Percentiles rank a stretch among this genome's conserved stretches.
Evolutionary conservation across 2,329 filamentous ascomycete species (phyloP).

Genomic region (Sporothrix variecibatus): DNA sequence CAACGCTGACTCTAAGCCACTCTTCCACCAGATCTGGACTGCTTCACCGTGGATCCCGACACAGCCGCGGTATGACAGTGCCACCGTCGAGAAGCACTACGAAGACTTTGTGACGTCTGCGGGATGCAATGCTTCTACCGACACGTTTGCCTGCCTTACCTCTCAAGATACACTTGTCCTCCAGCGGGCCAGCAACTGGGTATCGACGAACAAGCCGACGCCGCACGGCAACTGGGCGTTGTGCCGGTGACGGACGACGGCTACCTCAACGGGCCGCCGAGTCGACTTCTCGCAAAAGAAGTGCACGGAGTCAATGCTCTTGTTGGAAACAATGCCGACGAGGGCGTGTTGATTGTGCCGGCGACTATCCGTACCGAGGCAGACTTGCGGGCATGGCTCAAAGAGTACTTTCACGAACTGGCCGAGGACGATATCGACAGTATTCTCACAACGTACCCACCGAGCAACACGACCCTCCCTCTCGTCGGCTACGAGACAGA

Average conservation of each 20-base stretch:
- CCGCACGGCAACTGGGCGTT: constrained; percentile 33
- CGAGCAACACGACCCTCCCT: neutral
- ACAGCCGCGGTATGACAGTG: constrained; percentile 50
- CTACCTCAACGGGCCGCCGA: constrained; percentile 38
- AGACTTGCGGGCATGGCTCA: constrained; percentile 45
- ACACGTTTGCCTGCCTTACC: constrained; percentile 33
- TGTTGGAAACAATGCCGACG: constrained; percentile 49
- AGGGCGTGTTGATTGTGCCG: constrained; percentile 49
- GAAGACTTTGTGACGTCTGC: constrained; percentile 46
- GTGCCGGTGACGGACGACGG: constrained; percentile 41
- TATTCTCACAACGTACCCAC: neutral
- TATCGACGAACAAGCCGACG: constrained; percentile 30
- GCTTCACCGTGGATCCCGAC: constrained; percentile 50
- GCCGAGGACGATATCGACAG: neutral
- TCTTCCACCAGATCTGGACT: constrained; percentile 31
- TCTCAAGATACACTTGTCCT: constrained; percentile 37
- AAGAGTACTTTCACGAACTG: constrained; percentile 41
- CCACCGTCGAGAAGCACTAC: constrained; percentile 48
- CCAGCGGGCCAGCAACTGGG: constrained; percentile 33
- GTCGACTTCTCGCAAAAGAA: constrained; percentile 34
- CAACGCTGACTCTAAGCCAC: neutral
- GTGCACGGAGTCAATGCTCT: constrained; percentile 38
- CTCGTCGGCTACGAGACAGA: constrained; percentile 38
- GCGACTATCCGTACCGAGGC: constrained; percentile 46
- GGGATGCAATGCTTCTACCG: constrained; percentile 41